These are phyloP conservation scores for Penicillium daleae DNA, from an alignment of 495 filamentous ascomycete species.

Conservation along the genomic window DNA sequence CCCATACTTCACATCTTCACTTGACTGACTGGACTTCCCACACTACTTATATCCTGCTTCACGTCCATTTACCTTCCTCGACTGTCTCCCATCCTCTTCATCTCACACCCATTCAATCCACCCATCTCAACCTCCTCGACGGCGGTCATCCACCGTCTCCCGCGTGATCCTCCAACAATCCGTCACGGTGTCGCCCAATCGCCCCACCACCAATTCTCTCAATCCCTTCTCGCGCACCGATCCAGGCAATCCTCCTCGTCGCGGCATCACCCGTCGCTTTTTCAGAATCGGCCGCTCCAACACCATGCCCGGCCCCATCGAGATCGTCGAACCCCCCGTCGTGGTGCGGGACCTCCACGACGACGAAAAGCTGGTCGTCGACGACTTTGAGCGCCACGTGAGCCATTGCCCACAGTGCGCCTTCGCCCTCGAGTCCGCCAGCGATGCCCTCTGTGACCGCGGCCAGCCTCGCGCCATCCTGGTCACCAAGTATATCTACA, in stretches of 20 bases:
- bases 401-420: slow-evolving; percentile 47
- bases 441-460: slow-evolving; percentile 51
- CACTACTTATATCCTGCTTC: background rate
- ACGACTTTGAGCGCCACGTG: slow-evolving; percentile 27
- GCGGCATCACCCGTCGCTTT: slow-evolving; percentile 22
- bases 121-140: slow-evolving; percentile 4
- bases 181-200: slow-evolving; percentile 43
- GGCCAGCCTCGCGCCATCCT: slow-evolving; percentile 50
- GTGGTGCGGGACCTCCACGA: slow-evolving; percentile 47
- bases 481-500: slow-evolving; percentile 55
- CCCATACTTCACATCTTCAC: background rate
- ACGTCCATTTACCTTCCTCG: background rate
- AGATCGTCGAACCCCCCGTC: slow-evolving; percentile 32
- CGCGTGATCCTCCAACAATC: slow-evolving; percentile 31
- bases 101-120: background rate
- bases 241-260: slow-evolving; percentile 28
- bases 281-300: slow-evolving; percentile 29
- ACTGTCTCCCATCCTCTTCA: background rate
- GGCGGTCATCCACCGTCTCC: slow-evolving; percentile 20
- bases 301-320: slow-evolving; percentile 41
- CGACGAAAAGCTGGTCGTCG: slow-evolving; percentile 41
- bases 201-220: slow-evolving; percentile 33
- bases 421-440: slow-evolving; percentile 39
- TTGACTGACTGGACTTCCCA: background rate
- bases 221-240: slow-evolving; percentile 27